These are phyloP conservation scores for Aspergillus nomiae DNA, from an alignment of 2,329 filamentous ascomycete species.

Conservation along the genomic window DNA sequence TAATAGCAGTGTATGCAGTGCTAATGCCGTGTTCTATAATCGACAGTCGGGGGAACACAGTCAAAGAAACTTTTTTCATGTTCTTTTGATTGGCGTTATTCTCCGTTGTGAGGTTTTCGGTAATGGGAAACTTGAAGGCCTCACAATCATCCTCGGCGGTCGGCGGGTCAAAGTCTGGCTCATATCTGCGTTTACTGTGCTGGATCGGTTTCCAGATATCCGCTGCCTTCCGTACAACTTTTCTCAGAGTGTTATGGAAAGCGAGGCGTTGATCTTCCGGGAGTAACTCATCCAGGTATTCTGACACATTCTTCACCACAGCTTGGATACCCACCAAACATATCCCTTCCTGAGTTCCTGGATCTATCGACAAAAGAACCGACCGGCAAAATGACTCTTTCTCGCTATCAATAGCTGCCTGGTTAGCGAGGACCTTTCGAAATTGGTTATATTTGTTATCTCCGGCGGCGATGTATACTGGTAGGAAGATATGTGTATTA, in stretches of 20 bases:
- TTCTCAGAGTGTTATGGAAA: neutral
- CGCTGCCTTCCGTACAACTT: neutral
- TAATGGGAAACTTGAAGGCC: neutral
- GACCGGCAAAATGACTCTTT: neutral
- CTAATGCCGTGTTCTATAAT: neutral
- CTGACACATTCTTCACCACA: neutral
- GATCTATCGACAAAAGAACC: neutral
- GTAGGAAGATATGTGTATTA: neutral
- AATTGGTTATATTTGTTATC: neutral
- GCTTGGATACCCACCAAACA: neutral
- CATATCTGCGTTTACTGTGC: neutral
- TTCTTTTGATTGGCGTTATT: neutral
- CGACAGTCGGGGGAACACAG: neutral
- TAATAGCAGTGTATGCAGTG: neutral
- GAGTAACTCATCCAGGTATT: neutral
- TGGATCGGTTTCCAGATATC: neutral
- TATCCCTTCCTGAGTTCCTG: neutral
- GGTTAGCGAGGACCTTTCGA: neutral
- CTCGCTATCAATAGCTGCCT: neutral
- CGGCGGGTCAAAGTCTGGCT: neutral
- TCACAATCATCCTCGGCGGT: neutral
- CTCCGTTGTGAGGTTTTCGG: neutral
- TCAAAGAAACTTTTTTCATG: rapidly evolving
- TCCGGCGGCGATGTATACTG: neutral
- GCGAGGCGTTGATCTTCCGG: neutral